Percentiles rank a stretch among this genome's conserved stretches.
Conservation (phyloP, 352 stramenopile species). For the Globisporangium spinosum region DNA sequence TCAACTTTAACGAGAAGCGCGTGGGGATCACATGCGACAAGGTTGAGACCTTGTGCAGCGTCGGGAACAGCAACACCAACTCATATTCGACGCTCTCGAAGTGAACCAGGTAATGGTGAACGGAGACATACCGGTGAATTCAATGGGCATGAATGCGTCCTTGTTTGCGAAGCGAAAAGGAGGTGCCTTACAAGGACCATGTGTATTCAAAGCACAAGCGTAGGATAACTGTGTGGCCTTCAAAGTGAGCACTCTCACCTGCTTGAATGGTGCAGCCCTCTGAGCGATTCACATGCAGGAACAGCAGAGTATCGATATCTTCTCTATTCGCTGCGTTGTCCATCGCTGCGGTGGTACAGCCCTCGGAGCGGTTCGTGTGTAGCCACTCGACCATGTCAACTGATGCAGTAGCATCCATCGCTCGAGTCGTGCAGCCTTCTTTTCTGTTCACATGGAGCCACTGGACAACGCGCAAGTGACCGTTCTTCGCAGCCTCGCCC, state of each 20-base stretch:
- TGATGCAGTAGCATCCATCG: neutral
- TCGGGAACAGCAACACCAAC: neutral
- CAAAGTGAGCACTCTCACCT: neutral
- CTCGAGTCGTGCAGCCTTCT: neutral
- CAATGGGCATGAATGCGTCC: neutral
- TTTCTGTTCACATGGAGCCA: too few species aligned
- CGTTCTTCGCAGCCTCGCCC: neutral
- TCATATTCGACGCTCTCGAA: neutral
- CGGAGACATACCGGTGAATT: neutral
- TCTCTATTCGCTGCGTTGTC: neutral
- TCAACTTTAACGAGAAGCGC: conserved; percentile 39
- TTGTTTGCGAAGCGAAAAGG: neutral
- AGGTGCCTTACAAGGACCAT: neutral
- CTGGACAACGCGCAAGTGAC: too few species aligned
- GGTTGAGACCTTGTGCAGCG: conserved; percentile 17
- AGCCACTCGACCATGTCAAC: neutral
- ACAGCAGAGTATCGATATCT: neutral
- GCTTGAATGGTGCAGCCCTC: neutral
- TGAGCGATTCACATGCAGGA: neutral
- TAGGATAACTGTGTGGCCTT: neutral
- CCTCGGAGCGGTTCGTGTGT: neutral
- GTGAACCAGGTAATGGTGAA: neutral
- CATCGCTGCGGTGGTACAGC: neutral
- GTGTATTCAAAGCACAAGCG: neutral
- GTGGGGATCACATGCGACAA: conserved; percentile 47